Conservation (phyloP, 768 basidiomycete species). For the Tulasnella sp. region DNA sequence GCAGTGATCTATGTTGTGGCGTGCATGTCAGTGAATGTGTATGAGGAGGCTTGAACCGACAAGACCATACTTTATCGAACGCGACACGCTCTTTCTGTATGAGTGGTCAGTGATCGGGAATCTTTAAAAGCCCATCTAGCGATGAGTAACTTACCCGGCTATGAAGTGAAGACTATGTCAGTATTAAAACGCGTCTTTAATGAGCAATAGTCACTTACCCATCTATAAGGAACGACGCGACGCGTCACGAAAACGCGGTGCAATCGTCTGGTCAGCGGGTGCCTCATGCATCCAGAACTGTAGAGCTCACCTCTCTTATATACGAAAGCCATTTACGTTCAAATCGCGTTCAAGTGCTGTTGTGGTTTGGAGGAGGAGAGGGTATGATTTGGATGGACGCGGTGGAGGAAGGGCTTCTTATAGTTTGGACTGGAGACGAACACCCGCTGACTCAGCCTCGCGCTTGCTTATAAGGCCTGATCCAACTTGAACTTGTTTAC, state of each 20-base stretch:
- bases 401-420: no score
- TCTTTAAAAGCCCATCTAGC: not conserved
- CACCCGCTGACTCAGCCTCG: not conserved
- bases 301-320: conserved; percentile 19
- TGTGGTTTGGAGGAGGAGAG: not conserved
- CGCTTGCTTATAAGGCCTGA: not conserved
- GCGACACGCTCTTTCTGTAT: conserved; percentile 86
- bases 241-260: not conserved
- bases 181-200: not conserved
- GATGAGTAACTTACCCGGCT: conserved; percentile 19
- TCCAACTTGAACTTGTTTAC: no score
- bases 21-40: no score
- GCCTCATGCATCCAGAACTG: not conserved
- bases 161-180: not conserved
- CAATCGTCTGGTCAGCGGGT: not conserved
- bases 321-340: conserved; percentile 20
- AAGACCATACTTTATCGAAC: conserved; percentile 85
- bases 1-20: conserved; percentile 63
- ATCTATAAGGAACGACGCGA: conserved; percentile 28
- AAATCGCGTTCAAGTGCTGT: not conserved
- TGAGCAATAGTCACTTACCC: conserved; percentile 36
- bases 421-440: not conserved
- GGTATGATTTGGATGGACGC: not conserved
- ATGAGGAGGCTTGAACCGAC: no score
- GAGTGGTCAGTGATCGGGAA: conserved; percentile 18